These are phyloP conservation scores for Cryphonectria japonica DNA, from an alignment of 2,329 filamentous ascomycete genomes.

Conservation along the genomic window DNA sequence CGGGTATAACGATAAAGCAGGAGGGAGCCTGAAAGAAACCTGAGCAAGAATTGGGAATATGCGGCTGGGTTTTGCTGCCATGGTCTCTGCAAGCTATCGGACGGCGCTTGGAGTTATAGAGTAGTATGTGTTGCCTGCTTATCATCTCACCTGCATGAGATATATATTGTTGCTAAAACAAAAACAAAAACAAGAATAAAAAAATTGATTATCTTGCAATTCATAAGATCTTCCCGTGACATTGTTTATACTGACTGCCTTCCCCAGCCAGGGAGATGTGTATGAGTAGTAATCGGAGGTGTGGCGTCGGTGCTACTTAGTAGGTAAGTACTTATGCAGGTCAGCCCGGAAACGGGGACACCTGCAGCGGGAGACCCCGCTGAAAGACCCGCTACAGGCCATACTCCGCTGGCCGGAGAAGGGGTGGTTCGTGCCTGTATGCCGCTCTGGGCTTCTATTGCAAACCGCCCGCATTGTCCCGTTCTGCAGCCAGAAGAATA, in stretches of 20 bases:
- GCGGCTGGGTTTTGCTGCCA: neutral
- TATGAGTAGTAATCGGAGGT: neutral
- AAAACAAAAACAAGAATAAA: neutral
- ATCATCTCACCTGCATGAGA: neutral
- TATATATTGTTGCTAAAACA: too few species aligned
- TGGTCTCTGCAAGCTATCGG: neutral
- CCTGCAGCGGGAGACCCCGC: neutral
- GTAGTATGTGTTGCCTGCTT: neutral
- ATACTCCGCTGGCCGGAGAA: too few species aligned
- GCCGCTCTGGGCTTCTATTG: neutral
- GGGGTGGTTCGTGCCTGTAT: too few species aligned
- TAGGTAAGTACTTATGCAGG: neutral
- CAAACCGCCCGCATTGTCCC: neutral
- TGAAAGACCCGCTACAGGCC: neutral
- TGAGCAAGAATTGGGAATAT: neutral
- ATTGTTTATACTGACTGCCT: neutral
- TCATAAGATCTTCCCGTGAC: neutral
- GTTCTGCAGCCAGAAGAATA: neutral
- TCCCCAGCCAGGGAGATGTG: too few species aligned
- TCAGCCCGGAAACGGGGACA: neutral
- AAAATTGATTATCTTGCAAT: neutral
- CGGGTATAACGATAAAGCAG: neutral
- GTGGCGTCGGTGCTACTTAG: neutral
- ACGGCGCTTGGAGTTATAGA: neutral
- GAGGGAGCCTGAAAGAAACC: neutral